Conservation (phyloP, 257 asterid genomes). For the Solanum verrucosum region DNA sequence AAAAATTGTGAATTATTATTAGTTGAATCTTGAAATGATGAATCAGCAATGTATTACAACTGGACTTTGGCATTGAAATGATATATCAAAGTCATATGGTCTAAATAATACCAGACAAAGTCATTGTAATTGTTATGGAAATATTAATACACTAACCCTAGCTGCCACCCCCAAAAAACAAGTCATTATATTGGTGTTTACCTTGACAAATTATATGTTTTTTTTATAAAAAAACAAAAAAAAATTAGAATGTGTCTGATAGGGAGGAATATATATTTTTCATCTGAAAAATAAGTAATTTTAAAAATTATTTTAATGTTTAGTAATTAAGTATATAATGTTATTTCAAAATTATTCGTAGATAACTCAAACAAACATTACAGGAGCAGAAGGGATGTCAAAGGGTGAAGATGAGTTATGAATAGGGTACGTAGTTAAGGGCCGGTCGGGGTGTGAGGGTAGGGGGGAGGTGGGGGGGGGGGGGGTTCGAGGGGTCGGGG, state of each 20-base stretch:
- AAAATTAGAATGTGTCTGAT: neutral
- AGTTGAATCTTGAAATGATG: neutral
- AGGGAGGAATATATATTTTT: neutral
- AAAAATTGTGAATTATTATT: neutral
- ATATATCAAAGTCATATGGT: constrained; percentile 49
- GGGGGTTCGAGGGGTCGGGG: neutral
- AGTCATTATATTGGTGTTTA: neutral
- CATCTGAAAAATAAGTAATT: no score
- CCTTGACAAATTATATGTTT: neutral
- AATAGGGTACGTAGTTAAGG: no score
- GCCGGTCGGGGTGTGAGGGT: neutral
- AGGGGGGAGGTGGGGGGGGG: neutral
- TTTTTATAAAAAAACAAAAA: neutral
- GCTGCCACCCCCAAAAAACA: constrained; percentile 11
- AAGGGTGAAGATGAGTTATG: neutral
- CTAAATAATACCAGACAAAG: constrained; percentile 53
- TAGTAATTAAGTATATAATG: no score
- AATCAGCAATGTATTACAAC: neutral
- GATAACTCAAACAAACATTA: neutral
- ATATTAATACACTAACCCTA: constrained; percentile 47
- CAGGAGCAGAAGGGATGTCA: no score
- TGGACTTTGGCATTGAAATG: constrained; percentile 34
- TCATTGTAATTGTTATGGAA: constrained; percentile 34
- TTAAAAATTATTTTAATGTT: no score
- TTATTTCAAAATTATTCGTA: neutral